A percentile compares a stretch with the other conserved stretches of the same genome.
Evolutionary conservation across 2,329 filamentous ascomycete species (phyloP).

Genomic region (Pseudogymnoascus sp.): DNA sequence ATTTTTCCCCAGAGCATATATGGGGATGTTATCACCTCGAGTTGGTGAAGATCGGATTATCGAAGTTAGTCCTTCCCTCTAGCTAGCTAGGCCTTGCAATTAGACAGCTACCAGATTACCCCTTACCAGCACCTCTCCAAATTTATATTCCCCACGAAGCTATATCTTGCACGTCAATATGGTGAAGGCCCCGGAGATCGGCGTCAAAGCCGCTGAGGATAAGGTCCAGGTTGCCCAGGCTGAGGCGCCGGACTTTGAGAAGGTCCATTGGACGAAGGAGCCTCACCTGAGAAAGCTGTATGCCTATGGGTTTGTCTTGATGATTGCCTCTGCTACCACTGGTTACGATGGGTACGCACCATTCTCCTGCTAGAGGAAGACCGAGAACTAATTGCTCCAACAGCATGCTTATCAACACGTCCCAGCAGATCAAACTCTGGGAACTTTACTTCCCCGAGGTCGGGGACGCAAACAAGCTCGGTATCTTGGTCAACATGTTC

Average conservation of each 20-base stretch:
- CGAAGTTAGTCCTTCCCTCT: neutral
- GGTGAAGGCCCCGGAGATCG: neutral
- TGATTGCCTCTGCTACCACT: conserved; percentile 52
- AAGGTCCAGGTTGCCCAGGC: conserved; percentile 33
- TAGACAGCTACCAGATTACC: neutral
- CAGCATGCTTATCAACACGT: conserved; percentile 47
- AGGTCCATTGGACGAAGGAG: conserved; percentile 47
- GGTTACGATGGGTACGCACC: conserved; percentile 46
- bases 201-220: conserved; percentile 17
- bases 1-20: neutral
- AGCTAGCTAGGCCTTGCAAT: neutral
- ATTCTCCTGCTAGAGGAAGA: neutral
- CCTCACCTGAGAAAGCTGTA: conserved; percentile 50
- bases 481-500: conserved; percentile 37
- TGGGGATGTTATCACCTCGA: neutral
- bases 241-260: conserved; percentile 42
- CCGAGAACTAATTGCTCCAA: neutral
- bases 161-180: neutral
- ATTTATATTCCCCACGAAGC: neutral
- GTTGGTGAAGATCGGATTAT: neutral
- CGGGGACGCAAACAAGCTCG: conserved; percentile 34
- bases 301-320: conserved; percentile 42
- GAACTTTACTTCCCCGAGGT: conserved; percentile 40
- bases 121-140: neutral
- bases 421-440: conserved; percentile 48